These are phyloP conservation scores for Trichoderma simmonsii DNA, from an alignment of 2,329 filamentous ascomycete species.

Conservation along the genomic window DNA sequence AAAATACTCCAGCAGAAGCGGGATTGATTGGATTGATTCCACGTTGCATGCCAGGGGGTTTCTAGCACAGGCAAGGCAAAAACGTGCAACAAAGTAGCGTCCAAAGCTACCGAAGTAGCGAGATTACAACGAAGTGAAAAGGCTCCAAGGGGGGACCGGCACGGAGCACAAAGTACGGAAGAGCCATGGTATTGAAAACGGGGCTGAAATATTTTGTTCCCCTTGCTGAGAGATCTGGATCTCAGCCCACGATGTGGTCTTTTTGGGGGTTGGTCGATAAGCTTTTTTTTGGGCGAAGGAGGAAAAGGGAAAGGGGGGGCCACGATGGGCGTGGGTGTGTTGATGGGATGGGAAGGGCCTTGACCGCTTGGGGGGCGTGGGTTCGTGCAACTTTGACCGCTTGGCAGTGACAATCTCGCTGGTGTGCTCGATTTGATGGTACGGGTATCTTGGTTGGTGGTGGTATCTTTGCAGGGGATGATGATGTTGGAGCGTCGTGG, in stretches of 20 bases:
- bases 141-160: background rate
- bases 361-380: background rate
- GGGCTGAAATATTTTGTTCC: background rate
- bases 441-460: background rate
- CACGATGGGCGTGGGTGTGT: background rate
- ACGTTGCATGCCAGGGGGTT: background rate
- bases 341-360: background rate
- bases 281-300: background rate
- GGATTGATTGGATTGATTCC: background rate
- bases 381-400: background rate
- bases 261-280: background rate
- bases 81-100: background rate
- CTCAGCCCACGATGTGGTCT: background rate
- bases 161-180: background rate
- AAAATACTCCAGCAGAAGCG: background rate
- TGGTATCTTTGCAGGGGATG: background rate
- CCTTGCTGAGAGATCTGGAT: background rate
- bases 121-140: background rate
- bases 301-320: background rate
- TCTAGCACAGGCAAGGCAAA: background rate
- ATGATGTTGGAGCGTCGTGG: background rate
- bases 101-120: constrained; percentile 4
- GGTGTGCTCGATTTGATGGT: background rate
- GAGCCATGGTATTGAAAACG: background rate
- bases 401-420: background rate